Conservation (phyloP, 2,329 filamentous ascomycete species). For the Xylaria sp. region DNA sequence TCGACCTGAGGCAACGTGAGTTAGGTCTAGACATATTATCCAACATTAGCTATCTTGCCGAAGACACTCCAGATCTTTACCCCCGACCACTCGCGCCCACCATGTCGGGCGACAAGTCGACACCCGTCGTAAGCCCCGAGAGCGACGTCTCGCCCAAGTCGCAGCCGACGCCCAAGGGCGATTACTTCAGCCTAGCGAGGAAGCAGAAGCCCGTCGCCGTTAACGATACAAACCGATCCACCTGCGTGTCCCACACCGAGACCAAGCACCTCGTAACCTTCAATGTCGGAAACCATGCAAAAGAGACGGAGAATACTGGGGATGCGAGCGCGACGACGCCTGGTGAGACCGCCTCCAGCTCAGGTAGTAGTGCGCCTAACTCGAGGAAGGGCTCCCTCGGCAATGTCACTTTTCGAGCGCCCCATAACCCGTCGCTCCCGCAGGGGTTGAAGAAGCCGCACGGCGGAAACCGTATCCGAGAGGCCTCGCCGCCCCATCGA, state of each 20-base stretch:
- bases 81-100: slow-evolving; percentile 36
- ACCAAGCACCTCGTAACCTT: slow-evolving; percentile 27
- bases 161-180: slow-evolving; percentile 42
- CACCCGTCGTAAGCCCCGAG: slow-evolving; percentile 42
- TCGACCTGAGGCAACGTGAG: slow-evolving; percentile 55
- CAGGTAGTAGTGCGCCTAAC: slow-evolving; percentile 48
- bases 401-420: slow-evolving; percentile 60
- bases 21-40: slow-evolving; percentile 48
- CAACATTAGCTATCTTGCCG: slow-evolving; percentile 25
- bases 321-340: slow-evolving; percentile 49
- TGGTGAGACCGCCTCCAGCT: slow-evolving; percentile 52
- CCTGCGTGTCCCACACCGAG: slow-evolving; percentile 27
- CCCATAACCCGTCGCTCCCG: slow-evolving; percentile 57
- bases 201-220: slow-evolving; percentile 25
- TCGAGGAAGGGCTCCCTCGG: slow-evolving; percentile 59
- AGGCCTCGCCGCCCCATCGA: slow-evolving; percentile 59
- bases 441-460: slow-evolving; percentile 60
- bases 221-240: slow-evolving; percentile 30
- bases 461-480: slow-evolving; percentile 55
- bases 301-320: slow-evolving; percentile 46
- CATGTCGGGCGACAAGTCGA: slow-evolving; percentile 44
- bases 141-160: slow-evolving; percentile 45
- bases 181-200: slow-evolving; percentile 45
- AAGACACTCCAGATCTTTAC: slow-evolving; percentile 20
- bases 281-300: slow-evolving; percentile 37